Evolutionary conservation across 2,329 filamentous ascomycete species (phyloP).

Genomic region (Cladosporium sp.): DNA sequence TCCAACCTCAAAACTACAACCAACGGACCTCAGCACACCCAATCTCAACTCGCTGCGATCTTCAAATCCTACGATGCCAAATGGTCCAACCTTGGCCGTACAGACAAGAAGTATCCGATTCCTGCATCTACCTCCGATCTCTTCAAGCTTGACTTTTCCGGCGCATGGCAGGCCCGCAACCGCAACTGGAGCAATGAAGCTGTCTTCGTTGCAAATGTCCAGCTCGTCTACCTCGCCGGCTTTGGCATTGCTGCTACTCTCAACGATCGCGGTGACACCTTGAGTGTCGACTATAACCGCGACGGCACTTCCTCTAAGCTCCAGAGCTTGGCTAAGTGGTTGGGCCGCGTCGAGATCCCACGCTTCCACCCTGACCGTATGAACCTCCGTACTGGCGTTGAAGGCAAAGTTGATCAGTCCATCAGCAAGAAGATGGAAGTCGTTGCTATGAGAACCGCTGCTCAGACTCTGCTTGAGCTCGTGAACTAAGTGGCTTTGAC

Average conservation of each 20-base stretch:
- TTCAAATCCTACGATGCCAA: slow-evolving; percentile 2
- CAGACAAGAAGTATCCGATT: not conserved
- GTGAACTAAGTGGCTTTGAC: too few relatives aligned
- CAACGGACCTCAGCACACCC: not conserved
- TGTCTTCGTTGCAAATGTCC: slow-evolving; percentile 4
- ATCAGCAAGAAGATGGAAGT: slow-evolving; percentile 2
- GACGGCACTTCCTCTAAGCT: not conserved
- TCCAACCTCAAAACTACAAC: too few relatives aligned
- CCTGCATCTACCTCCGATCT: not conserved
- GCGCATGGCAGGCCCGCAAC: not conserved
- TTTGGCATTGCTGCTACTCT: not conserved
- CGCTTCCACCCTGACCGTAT: slow-evolving; percentile 8
- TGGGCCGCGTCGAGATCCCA: not conserved
- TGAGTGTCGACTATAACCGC: not conserved
- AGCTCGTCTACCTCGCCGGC: slow-evolving; percentile 5
- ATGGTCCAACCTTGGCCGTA: not conserved
- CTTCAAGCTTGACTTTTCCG: not conserved
- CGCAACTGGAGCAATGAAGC: not conserved
- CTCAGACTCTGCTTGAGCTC: not conserved
- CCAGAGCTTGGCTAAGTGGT: not conserved
- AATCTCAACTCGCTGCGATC: not conserved
- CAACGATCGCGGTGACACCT: not conserved
- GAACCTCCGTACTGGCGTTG: slow-evolving; percentile 1
- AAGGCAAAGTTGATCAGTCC: not conserved
- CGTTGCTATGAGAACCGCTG: slow-evolving; percentile 5